Percentiles rank a stretch among this genome's conserved stretches.
Evolutionary conservation across 23 red algal species (phyloP).

Genomic region (Gracilaria caudata): DNA sequence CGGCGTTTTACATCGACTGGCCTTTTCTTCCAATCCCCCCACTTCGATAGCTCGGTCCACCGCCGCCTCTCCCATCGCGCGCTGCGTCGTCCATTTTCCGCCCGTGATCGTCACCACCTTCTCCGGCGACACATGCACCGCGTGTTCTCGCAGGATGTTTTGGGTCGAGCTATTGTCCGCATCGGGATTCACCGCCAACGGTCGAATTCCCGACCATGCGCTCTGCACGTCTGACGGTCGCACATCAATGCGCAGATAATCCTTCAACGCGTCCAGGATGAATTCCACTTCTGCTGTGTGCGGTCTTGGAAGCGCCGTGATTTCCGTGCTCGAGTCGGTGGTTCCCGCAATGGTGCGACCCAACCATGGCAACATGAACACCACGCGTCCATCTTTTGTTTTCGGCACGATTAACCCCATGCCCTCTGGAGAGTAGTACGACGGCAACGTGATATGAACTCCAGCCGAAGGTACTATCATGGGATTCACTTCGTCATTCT

Average conservation of each 20-base stretch:
- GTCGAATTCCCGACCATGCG: constrained; percentile 92
- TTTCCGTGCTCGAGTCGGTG: constrained; percentile 82
- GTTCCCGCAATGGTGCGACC: constrained; percentile 92
- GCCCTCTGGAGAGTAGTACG: constrained; percentile 93
- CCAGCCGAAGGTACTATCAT: constrained; percentile 86
- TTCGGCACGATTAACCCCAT: constrained; percentile 97
- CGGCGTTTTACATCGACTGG: constrained; percentile 81
- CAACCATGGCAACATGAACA: constrained; percentile 97
- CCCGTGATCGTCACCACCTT: constrained; percentile 86
- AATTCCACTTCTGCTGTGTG: constrained; percentile 92
- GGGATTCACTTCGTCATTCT: constrained; percentile 41
- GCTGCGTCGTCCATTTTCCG: constrained; percentile 96
- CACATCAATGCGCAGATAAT: constrained; percentile 92
- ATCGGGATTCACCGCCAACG: constrained; percentile 84
- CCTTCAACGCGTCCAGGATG: constrained; percentile 88
- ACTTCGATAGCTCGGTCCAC: constrained; percentile 81
- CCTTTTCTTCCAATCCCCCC: constrained; percentile 50
- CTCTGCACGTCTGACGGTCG: constrained; percentile 86
- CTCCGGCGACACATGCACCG: constrained; percentile 73
- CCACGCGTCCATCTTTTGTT: constrained; percentile 91
- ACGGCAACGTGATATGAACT: constrained; percentile 89
- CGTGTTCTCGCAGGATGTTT: constrained; percentile 90
- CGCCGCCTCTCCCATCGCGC: constrained; percentile 85
- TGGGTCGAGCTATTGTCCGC: constrained; percentile 71
- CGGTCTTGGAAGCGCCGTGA: constrained; percentile 82